Evolutionary conservation across 768 basidiomycete genomes (phyloP), one percentile per base, ranked within the genome.

Genomic region (Crucibulum laeve): DNA sequence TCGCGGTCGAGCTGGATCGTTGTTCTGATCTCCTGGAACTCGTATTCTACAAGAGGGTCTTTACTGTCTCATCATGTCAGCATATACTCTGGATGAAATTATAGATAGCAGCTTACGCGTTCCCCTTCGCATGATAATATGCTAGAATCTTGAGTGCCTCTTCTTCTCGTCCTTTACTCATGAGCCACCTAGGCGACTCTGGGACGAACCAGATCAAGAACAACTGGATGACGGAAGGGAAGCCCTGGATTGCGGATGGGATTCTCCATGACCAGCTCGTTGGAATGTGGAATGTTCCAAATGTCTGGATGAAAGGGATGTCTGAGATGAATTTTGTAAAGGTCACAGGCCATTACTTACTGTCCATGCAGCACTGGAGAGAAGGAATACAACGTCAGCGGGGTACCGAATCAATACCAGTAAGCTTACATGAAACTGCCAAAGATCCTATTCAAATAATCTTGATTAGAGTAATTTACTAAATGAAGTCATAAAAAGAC

Each of bases 11-110:
- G 61, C 2, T 59, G 62, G 42, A 79, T 65, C 4, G 79, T 78
- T 17, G 76, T 69, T 54, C 77, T 80, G 64, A 85, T 84, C 59
- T 84, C 82, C 49, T 75, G 69, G 49, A 77, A 81, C 54, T 82
- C 79, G 54, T 74, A 80, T 49, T 74, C 66, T 1, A 82, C 78
- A 1, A 80, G 68, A 2, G 80, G 73, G 52, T 83, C 77, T 37
- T 14, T 37, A 10, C 19, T 70, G 46, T 24, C 76, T 76, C 42
- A 18, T 13, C 14, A 40, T 17, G 11, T 15, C 13, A 48, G 18
- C 42, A 30, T 10, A 15, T 17, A n/a, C 42, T 13, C 21, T 10
- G n/a, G 18, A 22, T 8, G 5, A 18, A 26, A 8, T 21, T 4
- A 18, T 39, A 7, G 42, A 22, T 48, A 4, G 21, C 22, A 3